Evolutionary conservation across 2,329 filamentous ascomycete species (phyloP), one percentile per base, ranked within the genome.

Genomic region (Sporothrix pseudoabietina): DNA sequence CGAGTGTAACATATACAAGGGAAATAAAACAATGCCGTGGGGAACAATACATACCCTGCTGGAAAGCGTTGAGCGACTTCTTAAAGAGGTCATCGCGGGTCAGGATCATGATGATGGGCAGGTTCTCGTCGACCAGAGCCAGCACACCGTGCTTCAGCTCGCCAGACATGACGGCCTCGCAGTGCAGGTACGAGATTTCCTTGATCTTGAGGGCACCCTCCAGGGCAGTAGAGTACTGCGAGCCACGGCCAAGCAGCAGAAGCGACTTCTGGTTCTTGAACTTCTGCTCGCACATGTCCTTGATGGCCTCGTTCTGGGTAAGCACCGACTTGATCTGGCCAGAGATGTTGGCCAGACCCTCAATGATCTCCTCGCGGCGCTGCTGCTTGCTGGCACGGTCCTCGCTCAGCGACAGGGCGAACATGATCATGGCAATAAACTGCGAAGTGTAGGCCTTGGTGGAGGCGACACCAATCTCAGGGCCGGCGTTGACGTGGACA

Each of bases 341-440:
- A 8, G 94, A 97, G 80, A 99, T 89, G 80, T 93, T 92, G 79
- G 88, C 87, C 41, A 99, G 90, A 79, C 96, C 95, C 78, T 97
- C 92, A 88, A 99, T 98, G 80, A 99, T 98, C 84, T 98, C 94
- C 83, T 96, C 90, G 44, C 96, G 92, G 80, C 95, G 90, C 85
- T 92, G 90, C 79, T 92, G 89, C 89, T 99, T 99, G 78, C 94
- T 98, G 57, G 94, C 93, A 78, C 96, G 93, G 83, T 99, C 96
- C 85, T 99, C 96, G 80, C 93, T 96, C 74, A 99, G 89, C 41
- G 94, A 98, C 76, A 99, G 87, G 7, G 96, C 96, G 80, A 99
- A 98, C 96, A 99, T 99, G 85, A 98, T 92, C 94, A 99, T 98
- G 82, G 96, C 97, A 80, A 99, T 94, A 83, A 98, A 99, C 83